phyloP scores from a whole-genome alignment of 805 yeast species.

The Kuraishia piskuri region DNA sequence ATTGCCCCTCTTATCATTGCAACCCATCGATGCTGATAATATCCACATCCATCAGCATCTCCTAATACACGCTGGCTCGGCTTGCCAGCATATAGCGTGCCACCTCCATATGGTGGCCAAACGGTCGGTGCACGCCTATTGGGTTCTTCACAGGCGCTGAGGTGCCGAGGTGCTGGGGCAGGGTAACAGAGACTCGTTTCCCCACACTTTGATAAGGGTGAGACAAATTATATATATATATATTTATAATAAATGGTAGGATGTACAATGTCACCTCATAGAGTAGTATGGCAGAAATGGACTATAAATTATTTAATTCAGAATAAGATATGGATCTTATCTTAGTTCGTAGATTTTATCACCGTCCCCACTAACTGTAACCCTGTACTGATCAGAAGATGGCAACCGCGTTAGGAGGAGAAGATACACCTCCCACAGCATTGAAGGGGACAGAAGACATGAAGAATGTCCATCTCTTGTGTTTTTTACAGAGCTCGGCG shows the following conservation, averaged over 20 bases:
- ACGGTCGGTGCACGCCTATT: neutral
- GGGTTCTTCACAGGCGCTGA: neutral
- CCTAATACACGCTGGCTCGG: neutral
- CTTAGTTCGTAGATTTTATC: no score
- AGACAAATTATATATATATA: no score
- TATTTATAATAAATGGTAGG: no score
- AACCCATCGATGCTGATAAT: no score
- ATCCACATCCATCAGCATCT: no score
- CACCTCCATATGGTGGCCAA: neutral
- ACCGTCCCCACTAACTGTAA: no score
- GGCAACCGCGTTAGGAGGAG: slow-evolving; percentile 38
- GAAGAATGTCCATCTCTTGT: slow-evolving; percentile 20
- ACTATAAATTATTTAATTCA: no score
- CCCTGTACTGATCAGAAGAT: slow-evolving; percentile 5
- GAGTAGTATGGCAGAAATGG: no score
- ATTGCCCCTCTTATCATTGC: no score
- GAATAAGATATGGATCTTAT: no score
- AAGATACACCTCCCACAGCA: slow-evolving; percentile 24
- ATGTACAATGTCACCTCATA: no score
- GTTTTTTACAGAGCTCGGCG: slow-evolving; percentile 15
- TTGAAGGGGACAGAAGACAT: slow-evolving; percentile 23
- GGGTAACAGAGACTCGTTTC: neutral
- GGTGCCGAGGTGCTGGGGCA: neutral
- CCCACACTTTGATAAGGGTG: neutral
- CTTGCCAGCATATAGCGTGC: neutral